Conservation (phyloP, 345 rosid species). For the Carallia pectinifolia region DNA sequence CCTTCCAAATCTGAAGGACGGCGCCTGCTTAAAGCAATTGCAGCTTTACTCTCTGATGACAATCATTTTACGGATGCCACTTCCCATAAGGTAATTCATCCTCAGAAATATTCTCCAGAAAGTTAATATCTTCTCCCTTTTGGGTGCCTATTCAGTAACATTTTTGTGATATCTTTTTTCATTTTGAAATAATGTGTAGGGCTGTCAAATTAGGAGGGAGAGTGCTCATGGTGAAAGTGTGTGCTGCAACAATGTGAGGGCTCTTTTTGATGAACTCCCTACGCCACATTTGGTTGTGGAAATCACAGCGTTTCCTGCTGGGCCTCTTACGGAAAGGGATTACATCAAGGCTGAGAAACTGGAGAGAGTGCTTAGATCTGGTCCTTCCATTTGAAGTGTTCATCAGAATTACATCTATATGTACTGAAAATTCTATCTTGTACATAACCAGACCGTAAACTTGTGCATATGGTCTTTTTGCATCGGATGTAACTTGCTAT, state of each 20-base stretch:
- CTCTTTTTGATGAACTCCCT: conserved; percentile 91
- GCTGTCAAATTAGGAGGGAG: conserved; percentile 93
- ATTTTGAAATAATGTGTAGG: conserved; percentile 38
- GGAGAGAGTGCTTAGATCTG: conserved; percentile 77
- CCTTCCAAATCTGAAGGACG: conserved; percentile 84
- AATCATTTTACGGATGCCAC: conserved; percentile 84
- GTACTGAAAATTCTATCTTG: conserved; percentile 27
- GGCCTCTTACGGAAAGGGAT: conserved; percentile 74
- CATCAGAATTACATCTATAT: conserved; percentile 10
- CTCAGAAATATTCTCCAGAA: neutral
- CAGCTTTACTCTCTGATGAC: conserved; percentile 82
- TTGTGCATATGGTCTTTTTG: too few relatives aligned
- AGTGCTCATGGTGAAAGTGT: conserved; percentile 95
- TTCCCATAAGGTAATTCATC: conserved; percentile 73
- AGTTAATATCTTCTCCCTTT: neutral
- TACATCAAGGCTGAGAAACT: conserved; percentile 92
- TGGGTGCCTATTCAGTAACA: neutral
- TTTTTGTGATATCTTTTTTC: too few relatives aligned
- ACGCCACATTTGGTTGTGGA: conserved; percentile 84
- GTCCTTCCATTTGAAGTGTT: conserved; percentile 52
- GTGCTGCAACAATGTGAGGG: conserved; percentile 96
- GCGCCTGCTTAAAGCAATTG: conserved; percentile 79
- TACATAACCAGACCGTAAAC: conserved; percentile 37
- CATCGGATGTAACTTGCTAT: too few relatives aligned
- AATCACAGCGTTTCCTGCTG: conserved; percentile 84